Base-by-base conservation (phyloP, 768 basidiomycete species). In the Boletus sp. region DNA sequence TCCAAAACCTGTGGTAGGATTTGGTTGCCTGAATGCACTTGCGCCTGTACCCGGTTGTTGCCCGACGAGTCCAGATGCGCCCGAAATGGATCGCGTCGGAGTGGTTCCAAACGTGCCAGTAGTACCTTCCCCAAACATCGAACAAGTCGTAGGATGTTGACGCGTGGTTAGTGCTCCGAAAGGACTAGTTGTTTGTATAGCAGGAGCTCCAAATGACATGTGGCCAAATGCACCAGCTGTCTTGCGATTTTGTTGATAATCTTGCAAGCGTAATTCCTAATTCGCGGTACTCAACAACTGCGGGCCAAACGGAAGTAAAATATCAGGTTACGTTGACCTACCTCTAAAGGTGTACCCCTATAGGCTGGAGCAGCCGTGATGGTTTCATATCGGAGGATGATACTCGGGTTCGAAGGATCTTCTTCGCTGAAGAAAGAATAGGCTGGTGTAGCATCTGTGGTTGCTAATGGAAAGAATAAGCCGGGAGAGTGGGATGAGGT, bases 301-400 rank as follows among this genome's bases (percentile, higher is more conserved):
- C 20, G 7, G 37, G 20, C 4, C 35, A 11, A 35, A 44, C 9
- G 3, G 39, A 35, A 50, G 24, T 5, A 41, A 41, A n/a, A 20
- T 42, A 42, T 42, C 18, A n/a, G 41, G 17, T 18, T 50, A 28
- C 9, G 3, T 52, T 29, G 52, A 49, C 76, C 47, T 61, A 85
- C 90, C 79, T 87, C 92, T 58, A 90, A 82, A 24, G 92, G 94
- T 57, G 81, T 85, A 40, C 88, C 87, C 54, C 80, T 73, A 67
- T 94, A 96, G 17, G 80, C 80, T 15, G 88, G 88, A 80, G 89
- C 90, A 60, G 85, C 86, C 15, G 86, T 82, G 53, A 94, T 92
- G 39, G 85, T 81, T 71, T 94, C 92, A 70, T 89, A 96, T 57
- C 89, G 86, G 40, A 88, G 76, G 7, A 76, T 82, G 12, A 73